Evolutionary conservation across 345 rosid species (phyloP).

Genomic region (Pelargonium nanum): DNA sequence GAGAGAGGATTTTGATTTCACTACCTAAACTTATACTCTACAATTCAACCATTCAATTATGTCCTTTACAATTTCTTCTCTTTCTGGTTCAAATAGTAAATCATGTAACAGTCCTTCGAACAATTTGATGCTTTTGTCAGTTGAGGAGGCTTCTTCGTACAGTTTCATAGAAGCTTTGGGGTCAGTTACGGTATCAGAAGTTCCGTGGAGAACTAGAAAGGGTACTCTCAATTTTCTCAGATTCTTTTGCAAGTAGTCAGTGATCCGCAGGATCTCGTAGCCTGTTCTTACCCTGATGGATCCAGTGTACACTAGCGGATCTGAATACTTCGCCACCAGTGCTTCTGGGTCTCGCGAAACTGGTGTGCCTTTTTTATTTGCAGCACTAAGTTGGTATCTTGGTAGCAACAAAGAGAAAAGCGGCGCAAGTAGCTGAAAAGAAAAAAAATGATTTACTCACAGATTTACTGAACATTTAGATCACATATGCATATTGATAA

Average conservation of each 20-base stretch:
- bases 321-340: slow-evolving; percentile 69
- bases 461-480: neutral
- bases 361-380: slow-evolving; percentile 73
- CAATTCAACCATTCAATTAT: slow-evolving; percentile 57
- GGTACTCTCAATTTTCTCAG: slow-evolving; percentile 52
- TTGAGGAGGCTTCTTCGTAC: slow-evolving; percentile 58
- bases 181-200: slow-evolving; percentile 69
- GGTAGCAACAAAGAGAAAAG: slow-evolving; percentile 60
- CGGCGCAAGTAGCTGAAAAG: slow-evolving; percentile 64
- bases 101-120: slow-evolving; percentile 76
- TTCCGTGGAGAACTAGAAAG: slow-evolving; percentile 82
- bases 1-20: neutral
- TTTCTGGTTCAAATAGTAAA: slow-evolving; percentile 79
- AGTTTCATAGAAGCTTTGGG: slow-evolving; percentile 60
- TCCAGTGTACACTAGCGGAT: slow-evolving; percentile 85
- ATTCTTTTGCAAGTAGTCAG: slow-evolving; percentile 58
- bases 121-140: slow-evolving; percentile 58
- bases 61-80: slow-evolving; percentile 48
- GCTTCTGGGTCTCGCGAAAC: slow-evolving; percentile 90
- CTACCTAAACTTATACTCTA: neutral
- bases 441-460: slow-evolving; percentile 3
- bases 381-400: slow-evolving; percentile 58
- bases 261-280: slow-evolving; percentile 72
- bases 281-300: slow-evolving; percentile 77
- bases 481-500: too few relatives aligned